phyloP scores from a whole-genome alignment of 106 monocot genomes.

The Alisma plantagoaquatica region DNA sequence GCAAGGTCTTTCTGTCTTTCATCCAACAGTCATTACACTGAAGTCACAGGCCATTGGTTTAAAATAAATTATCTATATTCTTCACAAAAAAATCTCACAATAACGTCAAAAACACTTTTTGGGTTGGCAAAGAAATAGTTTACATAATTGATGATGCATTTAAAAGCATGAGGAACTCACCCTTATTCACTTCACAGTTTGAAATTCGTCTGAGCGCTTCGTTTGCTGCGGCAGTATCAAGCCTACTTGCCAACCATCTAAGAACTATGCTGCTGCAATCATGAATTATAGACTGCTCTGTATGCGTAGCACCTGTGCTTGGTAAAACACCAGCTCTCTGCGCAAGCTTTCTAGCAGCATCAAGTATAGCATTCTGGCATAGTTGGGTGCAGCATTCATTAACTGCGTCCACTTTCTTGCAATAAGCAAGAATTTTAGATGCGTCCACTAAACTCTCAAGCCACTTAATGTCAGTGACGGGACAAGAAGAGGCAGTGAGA shows the following conservation, averaged over 20 bases:
- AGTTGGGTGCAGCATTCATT: slow-evolving; percentile 81
- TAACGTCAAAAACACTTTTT: too few species aligned
- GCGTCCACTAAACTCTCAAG: slow-evolving; percentile 69
- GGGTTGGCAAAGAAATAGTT: too few species aligned
- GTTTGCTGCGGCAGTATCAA: slow-evolving; percentile 43
- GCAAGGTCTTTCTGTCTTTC: too few species aligned
- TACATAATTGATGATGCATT: too few species aligned
- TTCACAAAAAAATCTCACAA: too few species aligned
- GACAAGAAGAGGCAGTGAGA: slow-evolving; percentile 51
- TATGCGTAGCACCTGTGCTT: slow-evolving; percentile 16
- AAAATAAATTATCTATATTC: too few species aligned
- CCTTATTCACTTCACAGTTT: slow-evolving; percentile 84
- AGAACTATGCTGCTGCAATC: slow-evolving; percentile 67
- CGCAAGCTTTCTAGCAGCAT: slow-evolving; percentile 51
- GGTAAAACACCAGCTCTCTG: slow-evolving; percentile 32
- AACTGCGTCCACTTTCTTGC: slow-evolving; percentile 68
- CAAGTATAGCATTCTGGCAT: slow-evolving; percentile 72
- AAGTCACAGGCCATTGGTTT: too few species aligned
- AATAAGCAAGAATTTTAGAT: slow-evolving; percentile 61
- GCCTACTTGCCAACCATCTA: slow-evolving; percentile 74
- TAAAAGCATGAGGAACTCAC: slow-evolving; percentile 26
- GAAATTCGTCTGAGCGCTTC: slow-evolving; percentile 69
- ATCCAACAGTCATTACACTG: too few species aligned
- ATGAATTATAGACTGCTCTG: slow-evolving; percentile 23
- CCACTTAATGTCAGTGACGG: slow-evolving; percentile 39